These are phyloP conservation scores for Aureobasidium mangrovei DNA, from an alignment of 2,329 filamentous ascomycete genomes.

Conservation along the genomic window DNA sequence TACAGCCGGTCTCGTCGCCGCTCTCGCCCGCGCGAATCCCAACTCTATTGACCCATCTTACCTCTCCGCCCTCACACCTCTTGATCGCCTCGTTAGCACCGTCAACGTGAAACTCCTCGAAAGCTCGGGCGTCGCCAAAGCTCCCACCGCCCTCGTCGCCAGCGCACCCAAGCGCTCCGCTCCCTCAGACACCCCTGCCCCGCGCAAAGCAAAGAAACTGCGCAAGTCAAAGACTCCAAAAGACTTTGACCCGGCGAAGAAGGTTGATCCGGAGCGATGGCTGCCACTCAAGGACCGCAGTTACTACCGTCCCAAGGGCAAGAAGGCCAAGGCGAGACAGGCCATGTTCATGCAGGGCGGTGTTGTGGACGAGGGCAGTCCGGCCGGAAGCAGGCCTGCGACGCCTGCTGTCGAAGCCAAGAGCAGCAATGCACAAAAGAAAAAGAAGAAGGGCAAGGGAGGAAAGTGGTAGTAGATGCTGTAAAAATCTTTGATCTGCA, in stretches of 20 bases:
- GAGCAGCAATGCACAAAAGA: conserved; percentile 34
- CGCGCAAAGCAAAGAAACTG: conserved; percentile 49
- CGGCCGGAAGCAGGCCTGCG: conserved; percentile 23
- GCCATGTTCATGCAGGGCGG: conserved; percentile 78
- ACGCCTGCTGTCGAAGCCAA: conserved; percentile 32
- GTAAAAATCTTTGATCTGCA: too few species aligned
- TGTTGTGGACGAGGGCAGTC: conserved; percentile 56
- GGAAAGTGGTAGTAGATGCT: conserved; percentile 14
- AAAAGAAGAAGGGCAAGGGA: conserved; percentile 28
- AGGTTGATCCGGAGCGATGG: conserved; percentile 86
- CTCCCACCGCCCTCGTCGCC: conserved; percentile 18
- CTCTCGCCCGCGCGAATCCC: conserved; percentile 57
- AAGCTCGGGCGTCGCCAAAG: conserved; percentile 52
- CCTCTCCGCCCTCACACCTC: conserved; percentile 49
- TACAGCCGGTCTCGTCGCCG: conserved; percentile 77
- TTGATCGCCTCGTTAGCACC: conserved; percentile 52
- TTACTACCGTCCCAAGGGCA: conserved; percentile 81
- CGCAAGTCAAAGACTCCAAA: conserved; percentile 58
- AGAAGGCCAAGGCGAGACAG: conserved; percentile 65
- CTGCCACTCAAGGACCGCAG: conserved; percentile 81
- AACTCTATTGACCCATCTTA: conserved; percentile 46
- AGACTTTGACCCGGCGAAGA: conserved; percentile 66
- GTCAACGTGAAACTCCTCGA: conserved; percentile 57
- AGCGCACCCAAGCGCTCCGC: conserved; percentile 39
- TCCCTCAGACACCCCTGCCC: conserved; percentile 28